These are phyloP conservation scores for Cucumis hystrix DNA, from an alignment of 306 rosid species.

Conservation along the genomic window DNA sequence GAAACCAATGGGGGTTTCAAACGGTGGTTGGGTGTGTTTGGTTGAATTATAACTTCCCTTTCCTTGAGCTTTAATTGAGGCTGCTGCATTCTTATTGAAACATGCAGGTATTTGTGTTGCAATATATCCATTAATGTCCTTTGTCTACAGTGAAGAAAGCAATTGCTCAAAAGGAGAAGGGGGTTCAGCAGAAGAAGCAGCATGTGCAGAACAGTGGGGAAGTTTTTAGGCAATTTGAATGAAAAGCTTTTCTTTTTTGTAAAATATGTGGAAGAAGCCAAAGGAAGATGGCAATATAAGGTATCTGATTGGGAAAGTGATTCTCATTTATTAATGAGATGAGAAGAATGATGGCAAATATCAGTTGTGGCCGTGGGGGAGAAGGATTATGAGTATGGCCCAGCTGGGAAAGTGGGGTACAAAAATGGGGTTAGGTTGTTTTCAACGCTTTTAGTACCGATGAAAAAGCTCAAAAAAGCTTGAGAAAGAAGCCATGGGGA, in stretches of 20 bases:
- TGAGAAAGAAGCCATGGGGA: slow-evolving; percentile 3
- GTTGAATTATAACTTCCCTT: neutral
- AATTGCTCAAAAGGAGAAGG: neutral
- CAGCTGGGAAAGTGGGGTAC: neutral
- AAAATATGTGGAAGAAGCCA: neutral
- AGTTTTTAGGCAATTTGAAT: neutral
- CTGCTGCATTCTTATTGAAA: neutral
- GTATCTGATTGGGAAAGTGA: slow-evolving; percentile 2
- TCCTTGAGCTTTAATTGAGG: neutral
- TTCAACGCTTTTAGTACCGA: slow-evolving; percentile 7
- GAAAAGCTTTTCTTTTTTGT: neutral
- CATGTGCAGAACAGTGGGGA: neutral
- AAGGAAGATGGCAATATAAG: neutral
- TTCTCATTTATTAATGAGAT: neutral
- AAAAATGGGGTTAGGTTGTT: neutral
- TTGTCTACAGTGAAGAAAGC: neutral
- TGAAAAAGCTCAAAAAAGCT: slow-evolving; percentile 1
- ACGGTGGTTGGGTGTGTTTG: neutral
- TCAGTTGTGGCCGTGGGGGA: slow-evolving; percentile 7
- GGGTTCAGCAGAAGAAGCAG: neutral
- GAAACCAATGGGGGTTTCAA: neutral
- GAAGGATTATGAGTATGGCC: neutral
- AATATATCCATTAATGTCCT: neutral
- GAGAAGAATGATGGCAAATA: neutral
- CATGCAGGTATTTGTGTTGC: neutral